Conservation (phyloP, 1,284 basidiomycete genomes). For the Cerioporus squamosus region DNA sequence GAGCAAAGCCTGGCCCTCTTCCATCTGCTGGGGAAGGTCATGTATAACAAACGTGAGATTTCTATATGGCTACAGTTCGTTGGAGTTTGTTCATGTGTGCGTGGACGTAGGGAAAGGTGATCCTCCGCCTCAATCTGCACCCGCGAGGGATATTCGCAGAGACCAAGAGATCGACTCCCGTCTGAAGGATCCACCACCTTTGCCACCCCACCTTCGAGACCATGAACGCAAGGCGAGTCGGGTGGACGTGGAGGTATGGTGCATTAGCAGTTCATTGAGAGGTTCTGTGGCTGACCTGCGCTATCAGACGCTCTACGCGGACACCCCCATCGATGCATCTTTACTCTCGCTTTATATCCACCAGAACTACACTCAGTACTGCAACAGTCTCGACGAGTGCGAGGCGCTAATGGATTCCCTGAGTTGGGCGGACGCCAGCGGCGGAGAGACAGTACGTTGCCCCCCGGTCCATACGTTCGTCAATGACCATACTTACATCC, state of each 20-base stretch:
- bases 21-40: conserved; percentile 90
- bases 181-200: conserved; percentile 52
- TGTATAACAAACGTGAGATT: conserved; percentile 91
- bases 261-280: background rate
- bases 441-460: conserved; percentile 60
- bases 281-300: background rate
- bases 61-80: background rate
- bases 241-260: conserved; percentile 79
- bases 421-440: conserved; percentile 80
- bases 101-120: conserved; percentile 69
- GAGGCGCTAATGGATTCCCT: conserved; percentile 76
- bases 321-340: conserved; percentile 90
- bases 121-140: conserved; percentile 53
- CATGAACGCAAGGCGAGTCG: conserved; percentile 76
- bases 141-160: conserved; percentile 58
- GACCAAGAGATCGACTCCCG: conserved; percentile 58
- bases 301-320: conserved; percentile 72
- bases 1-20: conserved; percentile 91
- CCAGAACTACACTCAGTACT: conserved; percentile 91
- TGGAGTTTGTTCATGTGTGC: too few relatives aligned
- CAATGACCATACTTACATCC: background rate
- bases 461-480: background rate
- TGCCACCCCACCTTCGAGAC: conserved; percentile 60
- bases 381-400: conserved; percentile 78
- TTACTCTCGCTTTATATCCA: conserved; percentile 91